Base-by-base conservation (phyloP, 441 rosid genomes). In the Manihot esculenta region DNA sequence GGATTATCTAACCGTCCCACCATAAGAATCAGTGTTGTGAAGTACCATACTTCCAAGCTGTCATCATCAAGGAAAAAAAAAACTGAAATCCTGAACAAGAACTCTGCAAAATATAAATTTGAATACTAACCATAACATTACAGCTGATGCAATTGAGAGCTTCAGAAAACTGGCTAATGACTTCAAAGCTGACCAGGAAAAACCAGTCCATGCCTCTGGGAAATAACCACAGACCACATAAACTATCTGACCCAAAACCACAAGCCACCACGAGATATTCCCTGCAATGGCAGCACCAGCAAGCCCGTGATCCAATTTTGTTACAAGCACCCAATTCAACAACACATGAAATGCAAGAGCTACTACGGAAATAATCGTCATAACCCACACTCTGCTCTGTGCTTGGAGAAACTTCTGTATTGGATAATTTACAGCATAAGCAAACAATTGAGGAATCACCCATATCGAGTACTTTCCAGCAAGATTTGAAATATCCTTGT, bases 41-140 rank as follows among this genome's bases (percentile, higher is more conserved):
- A 86, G 64, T 89, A 89, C 95, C 96, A 89, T 1, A 87, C 24
- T 68, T 89, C 97, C 74, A 91, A 83, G 66, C 97, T 87, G 84
- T 78, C 42, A 38, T 38, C 7, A 38, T 38, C 38, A 38, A 7
- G 42, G 42, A 7, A 8, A 38, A 38, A 38, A 38, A 30, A 7
- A 38, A 7, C 9, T 38, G 42, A 38, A 38, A 38, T 7, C 7
- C 42, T 5, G 42, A 38, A 62, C 12, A 15, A 42, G 1, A 41
- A 66, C 14, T 14, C 23, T 11, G 15, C 13, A 12, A 11, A 3
- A 10, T 11, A 14, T 45, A 45, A 45, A 14, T 45, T 45, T 12
- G 17, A 14, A 10, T 45, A 35, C 55, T 35, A 20, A 86, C 90
- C 91, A 83, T n/a, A 87, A 72, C 91, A 87, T 87, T 11, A 87